Conservation (phyloP, 2,329 filamentous ascomycete genomes). For the Xylaria sp. region DNA sequence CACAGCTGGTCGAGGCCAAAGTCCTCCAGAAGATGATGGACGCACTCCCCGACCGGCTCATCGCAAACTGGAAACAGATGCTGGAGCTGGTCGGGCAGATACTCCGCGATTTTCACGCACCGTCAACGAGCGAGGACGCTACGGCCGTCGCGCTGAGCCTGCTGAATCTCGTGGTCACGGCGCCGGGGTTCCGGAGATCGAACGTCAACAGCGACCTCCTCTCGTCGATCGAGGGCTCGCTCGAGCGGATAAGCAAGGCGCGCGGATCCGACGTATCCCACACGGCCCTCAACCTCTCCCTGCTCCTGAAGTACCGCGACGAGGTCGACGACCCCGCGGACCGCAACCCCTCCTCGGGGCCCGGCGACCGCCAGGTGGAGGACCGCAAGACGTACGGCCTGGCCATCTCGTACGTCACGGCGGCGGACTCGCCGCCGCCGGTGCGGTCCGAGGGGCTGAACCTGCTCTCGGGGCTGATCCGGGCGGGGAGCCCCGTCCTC, state of each 20-base stretch:
- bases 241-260: slow-evolving; percentile 47
- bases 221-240: slow-evolving; percentile 49
- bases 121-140: slow-evolving; percentile 50
- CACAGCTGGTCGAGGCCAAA: slow-evolving; percentile 59
- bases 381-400: slow-evolving; percentile 65
- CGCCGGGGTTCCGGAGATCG: slow-evolving; percentile 57
- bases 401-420: slow-evolving; percentile 65
- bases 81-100: slow-evolving; percentile 66
- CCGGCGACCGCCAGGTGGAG: slow-evolving; percentile 55
- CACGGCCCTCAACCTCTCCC: slow-evolving; percentile 58
- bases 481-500: slow-evolving; percentile 57
- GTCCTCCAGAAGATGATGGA: slow-evolving; percentile 68
- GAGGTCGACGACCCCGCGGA: slow-evolving; percentile 52
- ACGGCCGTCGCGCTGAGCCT: slow-evolving; percentile 60
- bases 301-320: slow-evolving; percentile 60
- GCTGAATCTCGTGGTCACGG: slow-evolving; percentile 62
- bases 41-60: slow-evolving; percentile 63
- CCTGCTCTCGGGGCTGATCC: slow-evolving; percentile 60
- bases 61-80: slow-evolving; percentile 65
- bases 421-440: slow-evolving; percentile 63
- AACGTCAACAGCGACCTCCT: slow-evolving; percentile 48
- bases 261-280: slow-evolving; percentile 47
- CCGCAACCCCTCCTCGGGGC: slow-evolving; percentile 40
- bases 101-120: slow-evolving; percentile 49
- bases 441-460: slow-evolving; percentile 68